Base-by-base conservation (phyloP, 768 basidiomycete genomes). In the Pisolithus microcarpus region DNA sequence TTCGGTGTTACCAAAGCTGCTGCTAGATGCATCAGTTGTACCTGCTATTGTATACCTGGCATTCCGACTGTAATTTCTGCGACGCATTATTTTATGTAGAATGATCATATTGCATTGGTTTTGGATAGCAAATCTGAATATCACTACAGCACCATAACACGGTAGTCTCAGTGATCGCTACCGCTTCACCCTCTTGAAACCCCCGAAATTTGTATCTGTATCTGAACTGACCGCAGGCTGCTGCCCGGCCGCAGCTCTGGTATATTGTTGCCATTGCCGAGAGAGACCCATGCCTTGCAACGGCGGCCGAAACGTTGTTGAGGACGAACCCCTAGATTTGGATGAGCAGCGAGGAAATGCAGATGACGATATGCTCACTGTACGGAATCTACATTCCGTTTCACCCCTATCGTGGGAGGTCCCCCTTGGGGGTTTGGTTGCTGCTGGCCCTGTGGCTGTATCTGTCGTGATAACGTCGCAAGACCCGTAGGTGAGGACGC, bases 121-220 rank as follows among this genome's bases (percentile, higher is more conserved):
- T 13, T 34, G 34, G 34, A 34, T 15, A 13, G 34, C 34, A 34
- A 15, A 15, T 34, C 2, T 5, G 13, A 13, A 34, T 34, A 11
- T 5, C 34, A 34, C 5, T 1, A 34, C 34, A 11, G 34, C 11
- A 34, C 13, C 13, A 34, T 21, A 10, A 42, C 40, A 9, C 4
- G 21, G 5, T 5, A 21, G 10, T 42, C n/a, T 11, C 5, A 34
- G 19, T 46, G 7, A 18, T 38, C 38, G 56, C 58, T 61, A 76
- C 51, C 67, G 65, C 56, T 65, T 71, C 44, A 70, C 19, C 39
- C 79, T 68, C 62, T 82, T 82, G 40, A 71, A 38, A 30, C 58
- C 60, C 16, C 42, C 50, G 9, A n/a, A n/a, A n/a, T 49, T 45
- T 15, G 57, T 58, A 11, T 11, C 24, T 16, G 48, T 18, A 13